phyloP scores from a whole-genome alignment of 805 yeast species.

The Priceomyces fermenticarens region DNA sequence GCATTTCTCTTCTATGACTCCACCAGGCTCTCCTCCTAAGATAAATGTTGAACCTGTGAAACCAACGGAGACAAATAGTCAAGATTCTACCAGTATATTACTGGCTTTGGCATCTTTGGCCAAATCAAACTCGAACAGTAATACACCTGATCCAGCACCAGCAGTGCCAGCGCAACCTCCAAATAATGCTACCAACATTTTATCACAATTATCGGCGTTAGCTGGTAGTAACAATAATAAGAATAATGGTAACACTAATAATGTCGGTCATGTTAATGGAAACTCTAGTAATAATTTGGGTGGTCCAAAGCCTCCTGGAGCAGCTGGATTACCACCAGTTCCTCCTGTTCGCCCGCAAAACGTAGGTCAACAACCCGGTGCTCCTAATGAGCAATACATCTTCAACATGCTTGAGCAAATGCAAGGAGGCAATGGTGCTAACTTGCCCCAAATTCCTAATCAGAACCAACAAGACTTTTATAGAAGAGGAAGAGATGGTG shows the following conservation, averaged over 20 bases:
- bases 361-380: slow-evolving; percentile 10
- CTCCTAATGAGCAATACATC: slow-evolving; percentile 34
- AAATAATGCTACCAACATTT: slow-evolving; percentile 35
- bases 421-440: slow-evolving; percentile 25
- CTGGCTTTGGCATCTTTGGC: slow-evolving; percentile 69
- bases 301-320: slow-evolving; percentile 4
- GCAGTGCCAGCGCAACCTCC: slow-evolving; percentile 22
- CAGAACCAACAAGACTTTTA: slow-evolving; percentile 13
- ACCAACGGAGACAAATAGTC: slow-evolving; percentile 14
- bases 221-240: slow-evolving; percentile 16
- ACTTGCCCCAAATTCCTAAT: slow-evolving; percentile 12
- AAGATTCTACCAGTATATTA: slow-evolving; percentile 61
- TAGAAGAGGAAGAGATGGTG: slow-evolving; percentile 18
- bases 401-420: slow-evolving; percentile 55
- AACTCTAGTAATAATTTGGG: neutral
- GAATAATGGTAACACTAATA: slow-evolving; percentile 1
- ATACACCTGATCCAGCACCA: slow-evolving; percentile 25
- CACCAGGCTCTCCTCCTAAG: slow-evolving; percentile 60
- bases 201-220: slow-evolving; percentile 43
- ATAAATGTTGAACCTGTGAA: slow-evolving; percentile 21
- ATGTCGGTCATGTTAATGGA: neutral
- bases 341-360: slow-evolving; percentile 12
- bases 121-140: slow-evolving; percentile 35
- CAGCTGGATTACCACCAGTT: slow-evolving; percentile 11
- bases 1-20: slow-evolving; percentile 64